Evolutionary conservation across 2,329 filamentous ascomycete species (phyloP), one percentile per base, ranked within the genome.

Genomic region (Aspergillus bombycis): DNA sequence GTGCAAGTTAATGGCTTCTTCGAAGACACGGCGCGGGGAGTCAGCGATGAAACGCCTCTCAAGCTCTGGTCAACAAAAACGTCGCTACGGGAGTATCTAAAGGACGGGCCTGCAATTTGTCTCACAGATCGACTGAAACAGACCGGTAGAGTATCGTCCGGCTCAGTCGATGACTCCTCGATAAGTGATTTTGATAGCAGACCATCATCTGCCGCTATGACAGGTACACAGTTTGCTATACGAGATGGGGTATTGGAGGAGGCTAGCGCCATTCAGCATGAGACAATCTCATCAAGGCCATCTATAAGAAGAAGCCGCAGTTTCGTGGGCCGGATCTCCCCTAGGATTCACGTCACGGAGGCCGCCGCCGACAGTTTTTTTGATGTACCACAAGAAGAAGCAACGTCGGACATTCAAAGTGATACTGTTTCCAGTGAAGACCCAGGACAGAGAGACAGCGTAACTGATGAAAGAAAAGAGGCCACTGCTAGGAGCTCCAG

Each of bases 1-100:
- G 80, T 89, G 3, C 87, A 89, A 66, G 70, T 85, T 10, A 82
- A 84, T 56, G 87, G 86, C 0, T 89, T 89, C 69, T 89, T 88
- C 61, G 85, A 88, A 54, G 85, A 88, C 85, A 86, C 78, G 79
- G 85, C 50, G 82, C 82, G 23, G 79, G 83, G 65, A 65, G 85
- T 61, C 76, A 83, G n/a, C 75, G 87, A 30, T 70, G 80, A 61
- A 23, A 71, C 65, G 2, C 75, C 75, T 1, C 63, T 77, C 16
- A 76, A 75, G 41, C 58, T 77, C 14, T 77, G 75, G 75, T 74
- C 75, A 16, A 72, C 71, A 1, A 70, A 64, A 32, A 67, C 74
- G 0, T 62, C 74, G 0, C 62, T 77, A 4, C 63, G 71, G 26
- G 82, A 88, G 1, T 89, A 88, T 54, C 69, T 89, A 1, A 73